Base-by-base conservation (phyloP, 2,329 filamentous ascomycete species). In the Graphilbum fragrans region DNA sequence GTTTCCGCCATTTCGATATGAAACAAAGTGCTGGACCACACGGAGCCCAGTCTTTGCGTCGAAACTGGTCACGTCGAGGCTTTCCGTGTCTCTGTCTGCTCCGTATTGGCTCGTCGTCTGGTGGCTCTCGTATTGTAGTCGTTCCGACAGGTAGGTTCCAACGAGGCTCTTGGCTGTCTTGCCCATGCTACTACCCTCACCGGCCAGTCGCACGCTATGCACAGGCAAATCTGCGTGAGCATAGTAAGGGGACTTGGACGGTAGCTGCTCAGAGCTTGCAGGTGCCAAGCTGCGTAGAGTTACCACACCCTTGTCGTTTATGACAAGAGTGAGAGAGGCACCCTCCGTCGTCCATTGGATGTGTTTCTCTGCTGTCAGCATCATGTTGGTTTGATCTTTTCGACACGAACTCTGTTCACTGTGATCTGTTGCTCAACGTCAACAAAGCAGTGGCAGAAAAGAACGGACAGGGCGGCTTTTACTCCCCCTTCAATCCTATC, bases 101-200 rank as follows among this genome's bases (percentile, higher is more conserved):
- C 8, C 21, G 22, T 29, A 3, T 19, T 18, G 6, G 17, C 33
- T 29, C 0, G 39, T 50, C 23, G 45, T 44, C 16, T 38, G n/a
- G 37, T 54, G 51, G 5, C 41, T 47, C 21, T 48, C 37, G 37
- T 56, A 58, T 4, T 40, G 45, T 4, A 56, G 43, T 1, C 53
- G 49, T 4, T 43, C 39, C 3, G 45, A 47, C 23, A 57, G 39
- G 32, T 53, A 54, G 14, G 45, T 48, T 47, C 47, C 48, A 5
- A 52, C 38, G n/a, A 55, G 48, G 4, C 47, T 42, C 41, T 57
- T 57, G 33, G 55, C 50, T 0, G 50, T 50, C 40, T 55, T 55
- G 40, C 48, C 40, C 19, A 44, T 47, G 6, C 32, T 23, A 4
- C 47, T 55, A 17, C 53, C 54, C 38, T 55, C 52, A 10, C 53